Base-by-base conservation (phyloP, 23 red algal species). In the Gracilaria domingensis region DNA sequence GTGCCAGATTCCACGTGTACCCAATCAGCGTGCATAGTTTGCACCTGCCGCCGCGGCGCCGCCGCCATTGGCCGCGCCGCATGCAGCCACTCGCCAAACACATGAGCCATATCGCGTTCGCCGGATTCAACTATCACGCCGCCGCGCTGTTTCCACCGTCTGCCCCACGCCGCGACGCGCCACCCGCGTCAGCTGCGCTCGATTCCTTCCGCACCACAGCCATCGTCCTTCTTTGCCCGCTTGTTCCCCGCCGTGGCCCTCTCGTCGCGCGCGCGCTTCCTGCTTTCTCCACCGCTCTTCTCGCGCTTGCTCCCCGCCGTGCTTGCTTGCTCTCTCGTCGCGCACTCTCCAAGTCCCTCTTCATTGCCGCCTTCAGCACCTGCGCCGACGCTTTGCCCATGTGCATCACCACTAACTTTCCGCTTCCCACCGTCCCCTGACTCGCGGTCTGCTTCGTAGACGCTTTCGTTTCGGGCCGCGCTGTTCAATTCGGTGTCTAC, bases 1-100 rank as follows among this genome's bases (percentile, higher is more conserved):
- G 45, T 18, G 4, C 21, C n/a, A 77, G 72, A 77, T 77, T 71
- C 81, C 60, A 65, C 61, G 57, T 85, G 81, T 65, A 69, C 8
- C 81, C 81, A 85, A 85, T 85, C 35, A 70, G 81, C 57, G 24
- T 66, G 81, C 81, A 85, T 85, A 28, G 62, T 70, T 85, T 85
- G 81, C 81, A 85, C 18, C 59, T 45, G 81, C 45, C 81, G 18
- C 61, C 30, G 16, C 7, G 32, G 45, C 72, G 0, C 26, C 72
- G n/a, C 4, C 34, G 23, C 72, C 72, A 77, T 77, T 77, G 72
- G 72, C 64, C 16, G 14, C 64, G 64, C 30, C 45, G 20, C 30
- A 26, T n/a, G 25, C 72, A 14, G 39, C 33, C 13, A n/a, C n/a
- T n/a, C n/a, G n/a, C n/a, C 40, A 34, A 77, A 30, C 72, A 8